These are phyloP conservation scores for Plantago lanceolata DNA, from an alignment of 305 asterid genomes.

Conservation along the genomic window DNA sequence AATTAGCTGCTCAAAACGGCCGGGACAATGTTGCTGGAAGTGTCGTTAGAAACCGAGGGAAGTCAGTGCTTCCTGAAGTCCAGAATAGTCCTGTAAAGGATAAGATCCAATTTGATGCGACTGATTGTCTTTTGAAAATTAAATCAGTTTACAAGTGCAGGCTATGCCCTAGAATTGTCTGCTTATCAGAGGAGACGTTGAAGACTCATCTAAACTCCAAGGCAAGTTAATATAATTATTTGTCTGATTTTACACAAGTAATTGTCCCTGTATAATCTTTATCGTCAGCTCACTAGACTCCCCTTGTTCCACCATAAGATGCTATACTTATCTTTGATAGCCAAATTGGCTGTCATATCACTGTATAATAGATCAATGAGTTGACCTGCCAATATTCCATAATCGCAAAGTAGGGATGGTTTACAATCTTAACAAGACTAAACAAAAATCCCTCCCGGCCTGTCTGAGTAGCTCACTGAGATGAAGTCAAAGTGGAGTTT, in stretches of 20 bases:
- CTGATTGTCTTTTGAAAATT: constrained; percentile 55
- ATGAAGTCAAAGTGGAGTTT: too few species aligned
- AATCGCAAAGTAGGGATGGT: too few species aligned
- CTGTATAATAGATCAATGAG: too few species aligned
- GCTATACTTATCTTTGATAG: neutral
- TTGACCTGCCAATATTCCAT: too few species aligned
- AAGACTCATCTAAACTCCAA: constrained; percentile 79
- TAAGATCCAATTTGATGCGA: constrained; percentile 28
- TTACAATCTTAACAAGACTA: too few species aligned
- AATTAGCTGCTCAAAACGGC: constrained; percentile 33
- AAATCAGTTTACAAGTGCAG: constrained; percentile 94
- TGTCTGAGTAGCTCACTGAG: too few species aligned
- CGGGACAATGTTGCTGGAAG: constrained; percentile 30
- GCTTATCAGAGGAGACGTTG: constrained; percentile 73
- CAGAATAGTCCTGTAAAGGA: constrained; percentile 37
- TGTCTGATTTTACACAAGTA: constrained; percentile 2
- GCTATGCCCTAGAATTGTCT: constrained; percentile 88
- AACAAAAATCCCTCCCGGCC: too few species aligned
- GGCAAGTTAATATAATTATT: constrained; percentile 37
- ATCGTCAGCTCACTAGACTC: neutral
- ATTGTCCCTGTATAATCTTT: neutral
- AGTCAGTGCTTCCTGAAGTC: constrained; percentile 26
- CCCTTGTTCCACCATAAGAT: neutral
- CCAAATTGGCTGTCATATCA: too few species aligned
- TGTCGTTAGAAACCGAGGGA: constrained; percentile 29